phyloP scores from a whole-genome alignment of 768 basidiomycete genomes.

The Hygrophorus russula region DNA sequence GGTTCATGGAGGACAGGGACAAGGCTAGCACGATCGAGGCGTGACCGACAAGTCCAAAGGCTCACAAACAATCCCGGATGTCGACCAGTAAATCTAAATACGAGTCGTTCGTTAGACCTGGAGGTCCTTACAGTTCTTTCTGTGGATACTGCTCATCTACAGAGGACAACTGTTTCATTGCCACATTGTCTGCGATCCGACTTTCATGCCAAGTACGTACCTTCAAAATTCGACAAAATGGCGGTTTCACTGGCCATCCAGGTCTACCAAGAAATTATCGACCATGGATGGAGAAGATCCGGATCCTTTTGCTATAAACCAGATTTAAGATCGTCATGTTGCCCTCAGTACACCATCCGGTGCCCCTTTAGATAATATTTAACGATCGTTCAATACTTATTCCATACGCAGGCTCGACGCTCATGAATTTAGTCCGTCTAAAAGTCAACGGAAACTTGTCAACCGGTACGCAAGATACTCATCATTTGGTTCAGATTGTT shows the following conservation, averaged over 20 bases:
- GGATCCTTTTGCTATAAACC: conserved; percentile 80
- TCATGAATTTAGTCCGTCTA: conserved; percentile 52
- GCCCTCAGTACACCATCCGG: conserved; percentile 94
- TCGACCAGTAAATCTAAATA: conserved; percentile 15
- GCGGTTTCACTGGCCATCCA: conserved; percentile 15
- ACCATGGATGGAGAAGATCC: conserved; percentile 78
- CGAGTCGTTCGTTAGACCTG: conserved; percentile 21
- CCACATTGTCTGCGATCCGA: conserved; percentile 36
- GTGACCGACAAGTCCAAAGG: conserved; percentile 1
- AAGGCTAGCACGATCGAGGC: not conserved
- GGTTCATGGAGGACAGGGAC: conserved; percentile 50
- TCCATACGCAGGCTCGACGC: conserved; percentile 28
- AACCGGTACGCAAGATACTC: conserved; percentile 36
- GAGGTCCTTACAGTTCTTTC: conserved; percentile 23
- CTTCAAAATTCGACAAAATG: not conserved
- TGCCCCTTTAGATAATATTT: conserved; percentile 17
- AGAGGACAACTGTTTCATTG: conserved; percentile 33
- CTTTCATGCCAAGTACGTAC: conserved; percentile 42
- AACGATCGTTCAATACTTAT: not conserved
- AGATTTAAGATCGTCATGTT: conserved; percentile 71
- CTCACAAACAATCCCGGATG: conserved; percentile 9
- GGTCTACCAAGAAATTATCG: conserved; percentile 77
- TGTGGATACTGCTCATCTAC: conserved; percentile 63
- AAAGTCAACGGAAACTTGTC: conserved; percentile 64
- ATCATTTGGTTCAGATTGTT: not conserved